A percentile compares a stretch with the other conserved stretches of the same genome.
These are phyloP conservation scores for Phytophthora foliorum DNA, from an alignment of 352 stramenopile genomes.

Conservation along the genomic window DNA sequence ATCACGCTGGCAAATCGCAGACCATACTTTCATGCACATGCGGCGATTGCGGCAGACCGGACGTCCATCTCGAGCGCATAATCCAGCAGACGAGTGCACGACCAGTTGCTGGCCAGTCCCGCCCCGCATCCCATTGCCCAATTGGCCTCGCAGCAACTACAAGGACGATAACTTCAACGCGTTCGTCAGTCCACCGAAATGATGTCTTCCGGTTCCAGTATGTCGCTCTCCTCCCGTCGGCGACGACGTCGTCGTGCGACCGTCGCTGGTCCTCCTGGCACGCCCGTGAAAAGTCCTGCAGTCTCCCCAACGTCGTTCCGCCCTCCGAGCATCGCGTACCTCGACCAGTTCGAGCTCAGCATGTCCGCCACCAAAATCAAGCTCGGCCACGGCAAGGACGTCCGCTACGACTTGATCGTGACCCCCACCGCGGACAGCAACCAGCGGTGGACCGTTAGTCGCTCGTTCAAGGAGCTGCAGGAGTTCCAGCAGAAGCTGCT, in stretches of 20 bases:
- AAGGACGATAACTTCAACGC: background rate
- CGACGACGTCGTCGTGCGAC: constrained; percentile 28
- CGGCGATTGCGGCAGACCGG: constrained; percentile 17
- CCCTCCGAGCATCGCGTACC: constrained; percentile 33
- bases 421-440: constrained; percentile 40
- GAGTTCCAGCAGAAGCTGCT: constrained; percentile 46
- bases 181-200: background rate
- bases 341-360: constrained; percentile 45
- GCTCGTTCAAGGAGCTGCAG: constrained; percentile 62
- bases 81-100: constrained; percentile 31
- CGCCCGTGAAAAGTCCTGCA: constrained; percentile 22
- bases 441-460: constrained; percentile 53
- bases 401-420: constrained; percentile 60
- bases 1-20: constrained; percentile 24
- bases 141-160: constrained; percentile 27
- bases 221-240: constrained; percentile 32
- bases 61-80: constrained; percentile 17
- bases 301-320: constrained; percentile 27
- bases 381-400: constrained; percentile 38
- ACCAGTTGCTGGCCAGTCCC: constrained; percentile 17
- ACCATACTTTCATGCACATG: constrained; percentile 14
- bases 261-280: constrained; percentile 12
- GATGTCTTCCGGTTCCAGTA: constrained; percentile 33
- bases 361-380: constrained; percentile 34
- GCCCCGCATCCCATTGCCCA: constrained; percentile 23